These are phyloP conservation scores for Rutstroemia sp. DNA, from an alignment of 2,329 filamentous ascomycete genomes.

Conservation along the genomic window DNA sequence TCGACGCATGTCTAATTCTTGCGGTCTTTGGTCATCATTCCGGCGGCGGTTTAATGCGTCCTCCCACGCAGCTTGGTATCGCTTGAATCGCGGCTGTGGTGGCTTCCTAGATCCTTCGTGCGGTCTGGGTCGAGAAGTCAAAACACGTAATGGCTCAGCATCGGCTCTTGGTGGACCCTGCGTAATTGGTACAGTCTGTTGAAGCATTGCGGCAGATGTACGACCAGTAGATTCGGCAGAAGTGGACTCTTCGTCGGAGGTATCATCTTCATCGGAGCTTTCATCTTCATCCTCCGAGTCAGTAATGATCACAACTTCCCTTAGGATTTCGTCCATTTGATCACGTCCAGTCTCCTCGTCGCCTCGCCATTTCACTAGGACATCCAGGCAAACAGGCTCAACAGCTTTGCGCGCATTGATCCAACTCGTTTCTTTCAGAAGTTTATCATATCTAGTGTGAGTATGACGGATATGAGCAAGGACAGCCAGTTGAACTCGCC, in stretches of 20 bases:
- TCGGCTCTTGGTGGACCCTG: not conserved
- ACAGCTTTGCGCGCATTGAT: slow-evolving; percentile 53
- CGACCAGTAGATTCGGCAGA: slow-evolving; percentile 13
- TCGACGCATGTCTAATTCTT: not conserved
- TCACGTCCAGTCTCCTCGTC: slow-evolving; percentile 63
- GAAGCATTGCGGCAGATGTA: slow-evolving; percentile 12
- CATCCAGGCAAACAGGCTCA: slow-evolving; percentile 52
- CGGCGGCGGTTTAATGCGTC: slow-evolving; percentile 25
- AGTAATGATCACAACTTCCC: slow-evolving; percentile 57
- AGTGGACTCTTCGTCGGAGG: slow-evolving; percentile 15
- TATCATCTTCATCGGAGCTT: slow-evolving; percentile 12
- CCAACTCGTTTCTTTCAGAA: slow-evolving; percentile 52
- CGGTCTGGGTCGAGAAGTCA: not conserved
- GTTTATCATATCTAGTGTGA: slow-evolving; percentile 58
- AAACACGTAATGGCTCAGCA: not conserved
- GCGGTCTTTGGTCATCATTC: not conserved
- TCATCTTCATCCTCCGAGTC: slow-evolving; percentile 27
- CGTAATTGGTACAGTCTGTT: not conserved
- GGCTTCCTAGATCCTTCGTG: slow-evolving; percentile 11
- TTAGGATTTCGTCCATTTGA: slow-evolving; percentile 58
- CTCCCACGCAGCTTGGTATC: slow-evolving; percentile 31
- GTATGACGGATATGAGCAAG: slow-evolving; percentile 59
- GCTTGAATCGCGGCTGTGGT: slow-evolving; percentile 26
- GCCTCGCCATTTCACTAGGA: slow-evolving; percentile 64
- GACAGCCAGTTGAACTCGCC: slow-evolving; percentile 57